Evolutionary conservation across 208 protist genomes (phyloP), one percentile per base, ranked within the genome.

Genomic region (Acanthamoeba lenticulata): DNA sequence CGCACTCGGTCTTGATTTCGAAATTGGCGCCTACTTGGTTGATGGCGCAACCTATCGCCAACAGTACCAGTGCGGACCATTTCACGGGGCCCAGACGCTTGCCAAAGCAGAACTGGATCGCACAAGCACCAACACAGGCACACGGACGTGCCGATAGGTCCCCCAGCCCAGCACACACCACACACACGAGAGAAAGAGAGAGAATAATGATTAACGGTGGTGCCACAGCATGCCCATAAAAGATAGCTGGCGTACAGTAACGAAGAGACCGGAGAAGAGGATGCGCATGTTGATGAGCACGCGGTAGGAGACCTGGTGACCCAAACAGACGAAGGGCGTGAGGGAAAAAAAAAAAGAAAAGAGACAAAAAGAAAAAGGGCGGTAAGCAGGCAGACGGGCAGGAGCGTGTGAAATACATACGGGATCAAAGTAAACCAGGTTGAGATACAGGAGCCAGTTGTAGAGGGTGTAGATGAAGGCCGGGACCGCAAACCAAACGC

Each of bases 391-490:
- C 15, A 24, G 55, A 62, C 19, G 55, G 52, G 11, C 52, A 60
- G 15, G 52, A 60, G 52, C 52, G 15, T 60, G 52, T 38, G 9
- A 69, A 36, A 27, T 9, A 27, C 52, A n/a, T 45, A 62, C 85
- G 2, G 85, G 85, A 44, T 91, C 85, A 32, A 69, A 62, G 60
- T 72, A 72, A 36, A 69, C 55, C 7, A 91, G 55, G 85, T 62
- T 69, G 55, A 91, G 55, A 29, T 91, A 91, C 27, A 62, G 60
- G 21, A 91, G 38, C 52, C 45, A 69, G 85, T 91, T 91, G 40
- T 91, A 91, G 17, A 91, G 36, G 21, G 85, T 91, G 85, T 91
- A 91, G 60, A 91, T 69, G 52, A 65, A 44, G 47, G 85, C 85
- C 47, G 85, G 85, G 36, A 91, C 60, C 11, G 85, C 85, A 69